Percentiles rank a stretch among this genome's conserved stretches.
These are phyloP conservation scores for Adiantum capillusveneris DNA, from an alignment of 75 land plant species.

Conservation along the genomic window DNA sequence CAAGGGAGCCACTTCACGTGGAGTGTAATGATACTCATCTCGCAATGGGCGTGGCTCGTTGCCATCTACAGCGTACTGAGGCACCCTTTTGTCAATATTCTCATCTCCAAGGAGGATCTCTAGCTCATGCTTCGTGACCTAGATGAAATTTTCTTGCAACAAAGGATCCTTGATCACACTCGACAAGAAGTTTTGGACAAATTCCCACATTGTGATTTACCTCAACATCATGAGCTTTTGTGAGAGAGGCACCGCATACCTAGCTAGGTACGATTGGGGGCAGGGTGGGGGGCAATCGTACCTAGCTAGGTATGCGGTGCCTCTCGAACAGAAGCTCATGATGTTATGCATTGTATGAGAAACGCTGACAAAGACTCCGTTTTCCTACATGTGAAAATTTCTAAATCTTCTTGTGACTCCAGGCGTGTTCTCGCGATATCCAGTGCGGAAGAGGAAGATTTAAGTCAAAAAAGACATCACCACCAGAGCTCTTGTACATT, in stretches of 20 bases:
- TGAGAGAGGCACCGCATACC: too few relatives aligned
- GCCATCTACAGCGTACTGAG: slow-evolving; percentile 12
- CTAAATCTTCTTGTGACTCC: too few relatives aligned
- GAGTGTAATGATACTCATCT: slow-evolving; percentile 70
- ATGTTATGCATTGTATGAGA: too few relatives aligned
- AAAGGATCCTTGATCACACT: slow-evolving; percentile 57
- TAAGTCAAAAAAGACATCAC: slow-evolving; percentile 64
- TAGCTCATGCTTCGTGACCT: slow-evolving; percentile 84
- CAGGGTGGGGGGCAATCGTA: too few relatives aligned
- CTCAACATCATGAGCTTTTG: too few relatives aligned
- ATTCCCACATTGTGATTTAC: too few relatives aligned
- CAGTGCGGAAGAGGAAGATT: slow-evolving; percentile 88
- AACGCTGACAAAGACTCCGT: too few relatives aligned
- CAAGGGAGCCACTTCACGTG: slow-evolving; percentile 66
- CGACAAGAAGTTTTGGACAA: too few relatives aligned
- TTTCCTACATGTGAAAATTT: too few relatives aligned
- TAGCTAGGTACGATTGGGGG: too few relatives aligned
- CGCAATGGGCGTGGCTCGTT: slow-evolving; percentile 18
- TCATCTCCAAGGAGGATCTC: slow-evolving; percentile 71
- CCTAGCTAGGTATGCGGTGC: too few relatives aligned
- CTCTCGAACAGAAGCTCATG: too few relatives aligned
- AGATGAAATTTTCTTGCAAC: slow-evolving; percentile 58
- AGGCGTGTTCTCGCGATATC: slow-evolving; percentile 55
- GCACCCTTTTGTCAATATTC: slow-evolving; percentile 9
- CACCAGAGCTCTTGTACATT: slow-evolving; percentile 45